These are phyloP conservation scores for Phytophthora crassamura DNA, from an alignment of 352 stramenopile species.

Conservation along the genomic window DNA sequence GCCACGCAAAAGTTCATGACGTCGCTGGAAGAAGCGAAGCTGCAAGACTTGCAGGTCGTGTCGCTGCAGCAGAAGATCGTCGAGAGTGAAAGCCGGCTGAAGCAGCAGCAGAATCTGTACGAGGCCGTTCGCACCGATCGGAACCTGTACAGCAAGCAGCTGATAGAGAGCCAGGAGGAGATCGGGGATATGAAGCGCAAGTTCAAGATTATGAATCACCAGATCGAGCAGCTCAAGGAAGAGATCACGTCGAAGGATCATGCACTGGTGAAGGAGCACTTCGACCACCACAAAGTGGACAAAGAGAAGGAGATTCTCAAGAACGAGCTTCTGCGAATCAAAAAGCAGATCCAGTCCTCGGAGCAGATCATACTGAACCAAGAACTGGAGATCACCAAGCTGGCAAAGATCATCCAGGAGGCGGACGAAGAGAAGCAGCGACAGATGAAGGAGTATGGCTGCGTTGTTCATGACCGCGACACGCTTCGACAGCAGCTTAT, in stretches of 20 bases:
- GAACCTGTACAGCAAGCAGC: slow-evolving; percentile 94
- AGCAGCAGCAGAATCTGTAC: slow-evolving; percentile 96
- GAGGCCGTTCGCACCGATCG: slow-evolving; percentile 91
- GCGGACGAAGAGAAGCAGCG: slow-evolving; percentile 90
- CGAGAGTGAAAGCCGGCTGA: slow-evolving; percentile 81
- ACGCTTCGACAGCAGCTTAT: slow-evolving; percentile 90
- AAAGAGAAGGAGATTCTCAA: slow-evolving; percentile 93
- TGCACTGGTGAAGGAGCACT: slow-evolving; percentile 93
- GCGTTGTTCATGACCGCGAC: slow-evolving; percentile 88
- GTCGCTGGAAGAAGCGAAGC: slow-evolving; percentile 78
- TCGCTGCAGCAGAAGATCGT: slow-evolving; percentile 81
- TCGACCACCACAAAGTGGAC: slow-evolving; percentile 94
- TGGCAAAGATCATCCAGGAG: slow-evolving; percentile 91
- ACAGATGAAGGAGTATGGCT: slow-evolving; percentile 87
- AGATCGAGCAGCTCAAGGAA: slow-evolving; percentile 93
- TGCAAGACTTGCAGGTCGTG: slow-evolving; percentile 78
- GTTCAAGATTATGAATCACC: slow-evolving; percentile 94
- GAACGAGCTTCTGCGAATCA: slow-evolving; percentile 91
- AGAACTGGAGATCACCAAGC: slow-evolving; percentile 77
- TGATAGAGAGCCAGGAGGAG: slow-evolving; percentile 93
- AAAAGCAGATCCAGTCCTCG: slow-evolving; percentile 89
- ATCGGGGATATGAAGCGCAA: slow-evolving; percentile 91
- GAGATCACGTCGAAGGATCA: slow-evolving; percentile 95
- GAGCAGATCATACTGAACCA: slow-evolving; percentile 93
- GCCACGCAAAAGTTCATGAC: slow-evolving; percentile 88